Percentiles rank a stretch among this genome's conserved stretches.
Evolutionary conservation across 2,329 filamentous ascomycete genomes (phyloP).

Genomic region (Sphaerulina musiva): DNA sequence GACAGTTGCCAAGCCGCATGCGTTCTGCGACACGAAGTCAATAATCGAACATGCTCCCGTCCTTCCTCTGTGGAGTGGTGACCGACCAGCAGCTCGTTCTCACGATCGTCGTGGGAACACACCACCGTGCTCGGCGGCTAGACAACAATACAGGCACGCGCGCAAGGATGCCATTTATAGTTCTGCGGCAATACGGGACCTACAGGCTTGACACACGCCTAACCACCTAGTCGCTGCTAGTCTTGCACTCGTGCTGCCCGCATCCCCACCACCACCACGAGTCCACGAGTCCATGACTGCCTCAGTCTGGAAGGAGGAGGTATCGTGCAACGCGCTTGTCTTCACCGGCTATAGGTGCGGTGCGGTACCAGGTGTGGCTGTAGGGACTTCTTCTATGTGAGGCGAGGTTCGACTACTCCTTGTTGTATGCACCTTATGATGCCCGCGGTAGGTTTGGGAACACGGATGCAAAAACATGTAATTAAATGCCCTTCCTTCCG

Average conservation of each 20-base stretch:
- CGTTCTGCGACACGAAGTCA: neutral
- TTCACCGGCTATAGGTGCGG: too few relatives aligned
- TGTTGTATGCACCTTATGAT: too few relatives aligned
- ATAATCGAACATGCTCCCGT: neutral
- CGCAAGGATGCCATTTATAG: neutral
- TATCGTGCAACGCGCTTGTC: too few relatives aligned
- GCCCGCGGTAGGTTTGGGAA: neutral
- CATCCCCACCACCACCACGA: neutral
- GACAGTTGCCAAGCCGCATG: too few relatives aligned
- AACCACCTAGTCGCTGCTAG: neutral
- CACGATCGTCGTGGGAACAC: neutral
- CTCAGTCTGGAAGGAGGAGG: too few relatives aligned
- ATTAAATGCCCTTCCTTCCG: neutral
- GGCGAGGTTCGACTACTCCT: too few relatives aligned
- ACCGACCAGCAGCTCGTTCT: constrained; percentile 1
- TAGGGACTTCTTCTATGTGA: neutral
- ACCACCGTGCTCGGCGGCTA: neutral
- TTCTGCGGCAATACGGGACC: neutral
- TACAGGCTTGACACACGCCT: neutral
- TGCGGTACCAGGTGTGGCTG: neutral
- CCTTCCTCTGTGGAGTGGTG: neutral
- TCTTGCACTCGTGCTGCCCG: neutral
- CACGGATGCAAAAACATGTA: neutral
- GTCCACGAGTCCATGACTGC: too few relatives aligned
- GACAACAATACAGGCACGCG: neutral